Evolutionary conservation across 192 early-diverging fungal species (phyloP).

Genomic region (Gryganskiella cystojenkinii): DNA sequence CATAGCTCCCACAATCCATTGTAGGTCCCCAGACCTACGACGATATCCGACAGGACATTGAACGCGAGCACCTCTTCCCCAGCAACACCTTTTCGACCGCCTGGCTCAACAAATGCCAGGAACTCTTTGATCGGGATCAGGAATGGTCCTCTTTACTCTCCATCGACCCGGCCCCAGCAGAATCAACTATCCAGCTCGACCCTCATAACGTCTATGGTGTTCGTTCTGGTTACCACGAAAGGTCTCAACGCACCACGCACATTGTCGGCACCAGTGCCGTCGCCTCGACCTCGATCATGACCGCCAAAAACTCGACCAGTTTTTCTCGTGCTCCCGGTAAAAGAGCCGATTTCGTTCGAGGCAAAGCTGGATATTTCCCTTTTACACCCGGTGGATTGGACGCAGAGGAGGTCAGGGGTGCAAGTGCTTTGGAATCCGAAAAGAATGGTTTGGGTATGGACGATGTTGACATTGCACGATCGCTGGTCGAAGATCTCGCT

Average conservation of each 20-base stretch:
- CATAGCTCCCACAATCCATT: conserved; percentile 31
- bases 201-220: conserved; percentile 64
- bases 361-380: conserved; percentile 73
- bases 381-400: conserved; percentile 83
- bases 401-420: conserved; percentile 50
- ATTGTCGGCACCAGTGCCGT: conserved; percentile 27
- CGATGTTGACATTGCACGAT: conserved; percentile 35
- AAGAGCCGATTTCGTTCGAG: conserved; percentile 75
- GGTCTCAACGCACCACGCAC: conserved; percentile 22
- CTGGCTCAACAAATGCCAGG: conserved; percentile 68
- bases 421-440: conserved; percentile 32
- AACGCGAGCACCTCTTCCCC: conserved; percentile 65
- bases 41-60: conserved; percentile 60
- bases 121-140: conserved; percentile 45
- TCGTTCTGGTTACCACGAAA: conserved; percentile 60
- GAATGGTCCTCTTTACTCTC: conserved; percentile 47
- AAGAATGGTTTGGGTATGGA: conserved; percentile 43
- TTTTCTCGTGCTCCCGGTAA: conserved; percentile 68
- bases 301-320: conserved; percentile 77
- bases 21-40: conserved; percentile 45
- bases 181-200: conserved; percentile 59
- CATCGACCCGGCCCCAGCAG: conserved; percentile 56
- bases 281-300: conserved; percentile 38
- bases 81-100: conserved; percentile 60
- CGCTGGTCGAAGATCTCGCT: conserved; percentile 18